A percentile compares a stretch with the other conserved stretches of the same genome.
Evolutionary conservation across 2,329 filamentous ascomycete genomes (phyloP).

Genomic region (Cryphonectria carpinicola): DNA sequence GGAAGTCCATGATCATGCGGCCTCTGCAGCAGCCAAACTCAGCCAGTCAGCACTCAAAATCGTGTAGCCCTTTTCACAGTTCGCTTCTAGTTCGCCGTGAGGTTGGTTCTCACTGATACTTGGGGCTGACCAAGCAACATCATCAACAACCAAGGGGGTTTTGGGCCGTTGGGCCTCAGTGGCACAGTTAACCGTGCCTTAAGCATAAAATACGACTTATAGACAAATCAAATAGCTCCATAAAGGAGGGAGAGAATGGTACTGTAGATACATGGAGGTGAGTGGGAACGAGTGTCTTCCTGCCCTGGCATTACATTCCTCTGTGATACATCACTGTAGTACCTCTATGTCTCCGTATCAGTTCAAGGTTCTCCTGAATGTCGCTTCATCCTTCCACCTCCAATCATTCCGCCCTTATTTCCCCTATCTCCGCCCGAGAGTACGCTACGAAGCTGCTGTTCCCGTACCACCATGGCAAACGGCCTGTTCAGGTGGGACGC

Average conservation of each 20-base stretch:
- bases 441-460: not conserved
- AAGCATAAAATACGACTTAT: not conserved
- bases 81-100: slow-evolving; percentile 24
- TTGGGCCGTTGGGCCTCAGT: not conserved
- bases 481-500: not conserved
- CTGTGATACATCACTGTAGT: not conserved
- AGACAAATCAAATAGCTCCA: no score
- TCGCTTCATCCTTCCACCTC: not conserved
- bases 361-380: not conserved
- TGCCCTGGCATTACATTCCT: not conserved
- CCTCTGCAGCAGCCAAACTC: not conserved
- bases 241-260: not conserved
- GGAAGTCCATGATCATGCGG: not conserved
- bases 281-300: not conserved
- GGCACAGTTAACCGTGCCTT: not conserved
- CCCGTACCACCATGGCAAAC: not conserved
- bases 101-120: not conserved
- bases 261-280: not conserved
- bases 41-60: slow-evolving; percentile 24
- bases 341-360: not conserved
- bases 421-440: not conserved
- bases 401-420: not conserved
- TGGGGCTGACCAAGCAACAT: slow-evolving; percentile 23
- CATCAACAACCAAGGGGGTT: not conserved
- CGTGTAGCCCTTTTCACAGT: not conserved